Base-by-base conservation (phyloP, 2,329 filamentous ascomycete genomes). In the Monosporascus sp. region DNA sequence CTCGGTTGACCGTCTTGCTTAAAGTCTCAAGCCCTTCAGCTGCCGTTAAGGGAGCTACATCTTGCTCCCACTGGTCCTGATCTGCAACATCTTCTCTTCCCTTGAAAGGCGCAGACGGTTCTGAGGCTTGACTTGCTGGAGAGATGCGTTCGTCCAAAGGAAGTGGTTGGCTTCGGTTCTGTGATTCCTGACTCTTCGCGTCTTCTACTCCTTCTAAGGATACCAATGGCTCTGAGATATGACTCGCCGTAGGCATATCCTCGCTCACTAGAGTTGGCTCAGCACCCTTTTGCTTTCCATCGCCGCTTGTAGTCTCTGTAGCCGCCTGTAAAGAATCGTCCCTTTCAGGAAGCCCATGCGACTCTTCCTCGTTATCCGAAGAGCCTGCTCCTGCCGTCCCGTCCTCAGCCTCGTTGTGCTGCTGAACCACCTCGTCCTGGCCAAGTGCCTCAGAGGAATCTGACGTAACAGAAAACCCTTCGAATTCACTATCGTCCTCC, bases 1-100 rank as follows among this genome's bases (percentile, higher is more conserved):
- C 22, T 46, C 17, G 24, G 22, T 46, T 6, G 24, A 65, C 51
- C 14, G 26, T 52, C 43, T 54, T 63, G 40, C 62, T 65, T 16
- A 67, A 52, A 17, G 64, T 59, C 46, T 66, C 65, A n/a, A 66
- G 63, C 7, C 65, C 65, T 19, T 66, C 63, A 40, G 62, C 63
- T 22, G 63, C 63, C 16, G 63, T 63, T 17, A 60, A 48, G 11
- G 60, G 56, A 17, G 27, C 35, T 8, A 22, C 27, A 43, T 37
- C 17, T 27, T 46, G 26, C 5, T 17, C 26, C 16, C 50, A 43
- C 22, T 37, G 52, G 22, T 51, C 49, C 46, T 58, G 55, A 19
- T 41, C 50, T 14, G 56, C 51, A n/a, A 38, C 44, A 7, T 49
- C 50, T 17, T 38, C 31, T 46, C 37, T 53, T 2, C 52, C 54